Percentiles rank a stretch among this genome's conserved stretches.
phyloP scores from a whole-genome alignment of 805 yeast genomes.

The Jamesozyma gamospora region DNA sequence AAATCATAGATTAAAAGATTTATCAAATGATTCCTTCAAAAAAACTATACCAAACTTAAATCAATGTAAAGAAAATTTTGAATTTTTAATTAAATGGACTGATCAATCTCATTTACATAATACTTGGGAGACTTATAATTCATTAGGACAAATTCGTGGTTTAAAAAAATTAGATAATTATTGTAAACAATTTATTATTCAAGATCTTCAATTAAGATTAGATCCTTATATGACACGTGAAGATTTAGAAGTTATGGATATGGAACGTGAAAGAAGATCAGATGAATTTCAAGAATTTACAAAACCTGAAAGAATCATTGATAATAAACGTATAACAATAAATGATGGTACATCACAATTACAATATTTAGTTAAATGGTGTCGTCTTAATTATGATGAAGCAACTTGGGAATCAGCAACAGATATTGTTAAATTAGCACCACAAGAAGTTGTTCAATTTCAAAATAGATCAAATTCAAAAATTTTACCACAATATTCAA shows the following conservation, averaged over 20 bases:
- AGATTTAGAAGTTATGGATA: slow-evolving; percentile 87
- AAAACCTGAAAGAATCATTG: slow-evolving; percentile 81
- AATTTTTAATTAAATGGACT: slow-evolving; percentile 73
- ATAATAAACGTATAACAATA: slow-evolving; percentile 57
- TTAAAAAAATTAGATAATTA: slow-evolving; percentile 82
- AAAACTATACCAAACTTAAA: slow-evolving; percentile 33
- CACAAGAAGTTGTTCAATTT: slow-evolving; percentile 71
- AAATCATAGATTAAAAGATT: slow-evolving; percentile 21
- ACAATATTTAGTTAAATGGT: slow-evolving; percentile 88
- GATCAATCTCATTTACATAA: slow-evolving; percentile 86
- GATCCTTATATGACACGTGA: slow-evolving; percentile 82
- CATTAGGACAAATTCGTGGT: slow-evolving; percentile 51
- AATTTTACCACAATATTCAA: slow-evolving; percentile 72
- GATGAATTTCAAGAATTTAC: slow-evolving; percentile 80
- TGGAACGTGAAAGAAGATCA: slow-evolving; percentile 74
- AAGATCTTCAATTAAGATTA: slow-evolving; percentile 63
- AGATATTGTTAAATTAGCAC: slow-evolving; percentile 74
- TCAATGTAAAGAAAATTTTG: slow-evolving; percentile 51
- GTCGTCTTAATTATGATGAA: slow-evolving; percentile 83
- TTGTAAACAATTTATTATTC: slow-evolving; percentile 62
- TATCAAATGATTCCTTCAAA: slow-evolving; percentile 15
- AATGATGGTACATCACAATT: slow-evolving; percentile 53
- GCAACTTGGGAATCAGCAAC: slow-evolving; percentile 96
- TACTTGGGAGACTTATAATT: slow-evolving; percentile 74
- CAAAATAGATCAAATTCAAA: slow-evolving; percentile 76